Conservation (phyloP, 2,329 filamentous ascomycete genomes). For the Penicillium sclerotigenum region DNA sequence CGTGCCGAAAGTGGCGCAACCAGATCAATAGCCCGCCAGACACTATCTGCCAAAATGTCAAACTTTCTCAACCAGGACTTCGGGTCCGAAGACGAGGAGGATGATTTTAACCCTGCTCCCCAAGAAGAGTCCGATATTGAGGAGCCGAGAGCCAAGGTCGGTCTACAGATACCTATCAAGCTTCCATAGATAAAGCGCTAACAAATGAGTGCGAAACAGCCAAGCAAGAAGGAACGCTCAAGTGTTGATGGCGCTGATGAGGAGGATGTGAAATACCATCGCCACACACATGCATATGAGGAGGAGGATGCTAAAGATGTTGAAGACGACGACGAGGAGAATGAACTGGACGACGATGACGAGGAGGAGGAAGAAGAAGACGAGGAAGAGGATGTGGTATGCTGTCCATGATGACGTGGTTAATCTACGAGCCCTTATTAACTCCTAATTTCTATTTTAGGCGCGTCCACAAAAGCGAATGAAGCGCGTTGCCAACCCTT, state of each 20-base stretch:
- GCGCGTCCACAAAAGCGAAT: slow-evolving; percentile 74
- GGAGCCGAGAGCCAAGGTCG: slow-evolving; percentile 35
- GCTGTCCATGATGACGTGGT: slow-evolving; percentile 10
- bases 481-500: slow-evolving; percentile 72
- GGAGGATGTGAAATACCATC: slow-evolving; percentile 34
- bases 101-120: slow-evolving; percentile 82
- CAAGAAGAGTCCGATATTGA: slow-evolving; percentile 72
- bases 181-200: slow-evolving; percentile 20
- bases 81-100: slow-evolving; percentile 67
- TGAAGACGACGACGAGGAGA: slow-evolving; percentile 51
- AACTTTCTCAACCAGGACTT: slow-evolving; percentile 52
- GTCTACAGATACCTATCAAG: slow-evolving; percentile 3
- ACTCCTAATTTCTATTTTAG: slow-evolving; percentile 11
- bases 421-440: slow-evolving; percentile 4
- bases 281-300: slow-evolving; percentile 39
- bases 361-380: slow-evolving; percentile 49
- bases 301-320: slow-evolving; percentile 47
- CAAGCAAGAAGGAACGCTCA: slow-evolving; percentile 17
- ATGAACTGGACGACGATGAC: slow-evolving; percentile 57
- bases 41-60: slow-evolving; percentile 34
- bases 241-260: slow-evolving; percentile 49
- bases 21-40: neutral
- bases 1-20: neutral
- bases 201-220: slow-evolving; percentile 23
- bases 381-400: slow-evolving; percentile 53